These are phyloP conservation scores for Fusarium protoensiforme DNA, from an alignment of 2,329 filamentous ascomycete genomes.

Conservation along the genomic window DNA sequence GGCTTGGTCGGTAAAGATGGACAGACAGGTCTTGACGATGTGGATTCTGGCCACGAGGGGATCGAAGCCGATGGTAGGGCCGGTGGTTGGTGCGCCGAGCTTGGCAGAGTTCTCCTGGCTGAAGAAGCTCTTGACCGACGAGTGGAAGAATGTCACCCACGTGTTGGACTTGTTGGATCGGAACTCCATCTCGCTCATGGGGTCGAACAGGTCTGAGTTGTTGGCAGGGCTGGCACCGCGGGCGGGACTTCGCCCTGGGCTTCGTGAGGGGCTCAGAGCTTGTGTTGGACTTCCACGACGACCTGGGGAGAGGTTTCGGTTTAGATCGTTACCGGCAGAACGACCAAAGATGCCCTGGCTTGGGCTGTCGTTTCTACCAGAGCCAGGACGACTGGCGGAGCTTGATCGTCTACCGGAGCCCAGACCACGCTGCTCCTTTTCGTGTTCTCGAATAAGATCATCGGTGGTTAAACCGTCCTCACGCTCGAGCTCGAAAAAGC, in stretches of 20 bases:
- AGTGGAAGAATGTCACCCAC: conserved; percentile 54
- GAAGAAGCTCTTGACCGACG: conserved; percentile 53
- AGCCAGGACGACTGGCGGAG: conserved; percentile 35
- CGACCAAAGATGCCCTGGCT: conserved; percentile 25
- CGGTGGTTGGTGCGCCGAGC: conserved; percentile 6
- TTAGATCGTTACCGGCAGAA: conserved; percentile 24
- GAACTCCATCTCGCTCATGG: conserved; percentile 51
- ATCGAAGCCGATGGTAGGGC: conserved; percentile 49
- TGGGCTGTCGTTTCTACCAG: conserved; percentile 31
- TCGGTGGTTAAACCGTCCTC: conserved; percentile 57
- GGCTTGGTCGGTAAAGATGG: conserved; percentile 50
- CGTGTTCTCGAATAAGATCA: conserved; percentile 53
- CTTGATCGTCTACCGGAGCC: conserved; percentile 33
- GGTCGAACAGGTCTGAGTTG: conserved; percentile 46
- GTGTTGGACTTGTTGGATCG: conserved; percentile 56
- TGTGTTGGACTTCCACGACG: conserved; percentile 21
- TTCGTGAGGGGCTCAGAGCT: conserved; percentile 18
- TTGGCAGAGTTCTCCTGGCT: conserved; percentile 45
- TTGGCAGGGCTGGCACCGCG: conserved; percentile 42
- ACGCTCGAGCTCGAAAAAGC: conserved; percentile 58
- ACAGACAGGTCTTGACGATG: conserved; percentile 52
- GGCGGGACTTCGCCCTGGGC: conserved; percentile 14
- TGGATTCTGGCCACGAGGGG: conserved; percentile 49
- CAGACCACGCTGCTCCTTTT: conserved; percentile 42
- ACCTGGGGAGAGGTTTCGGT: conserved; percentile 34